Evolutionary conservation across 1,139 yeast species (phyloP), one percentile per base, ranked within the genome.

Genomic region (Candida glucosophila): DNA sequence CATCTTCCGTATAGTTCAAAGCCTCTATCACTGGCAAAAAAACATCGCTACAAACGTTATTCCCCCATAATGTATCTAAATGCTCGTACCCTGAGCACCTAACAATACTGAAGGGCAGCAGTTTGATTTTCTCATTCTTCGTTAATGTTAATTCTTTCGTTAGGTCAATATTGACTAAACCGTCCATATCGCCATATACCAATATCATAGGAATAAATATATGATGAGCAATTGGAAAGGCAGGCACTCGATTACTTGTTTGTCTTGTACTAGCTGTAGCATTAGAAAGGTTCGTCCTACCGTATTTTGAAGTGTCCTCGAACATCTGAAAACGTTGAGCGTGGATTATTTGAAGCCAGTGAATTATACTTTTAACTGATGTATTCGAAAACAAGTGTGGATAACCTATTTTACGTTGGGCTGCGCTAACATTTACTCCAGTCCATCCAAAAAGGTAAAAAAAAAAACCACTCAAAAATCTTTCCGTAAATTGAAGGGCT

Each of bases 231-330:
- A 62, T 19, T 4, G 72, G 71, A 31, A 64, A 73, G 3, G 78
- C 75, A 1, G 83, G 76, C 4, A 73, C 80, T 31, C 69, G 55
- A 41, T 73, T 49, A 2, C 47, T 41, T 16, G 56, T 61, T 11
- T 28, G 25, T 22, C 39, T 44, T 31, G 44, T 45, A 6, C 29
- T 26, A 2, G 25, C 51, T 34, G 39, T 58, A 28, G 33, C 48
- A 6, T 52, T 50, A 2, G 47, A 31, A 15, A 49, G 30, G 20
- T 34, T 34, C 5, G 49, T 43, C 22, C 40, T 23, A 10, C 53
- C 51, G 15, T 46, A 45, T 11, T 35, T 34, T 23, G 47, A 40
- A 5, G 70, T 62, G 52, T 55, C 73, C 43, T 63, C 62, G 37
- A 56, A 62, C 70, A 65, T 64, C 39, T 64, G 70, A 33, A 64